Evolutionary conservation across 2,329 filamentous ascomycete species (phyloP).

Genomic region (Ustilaginoidea virens): DNA sequence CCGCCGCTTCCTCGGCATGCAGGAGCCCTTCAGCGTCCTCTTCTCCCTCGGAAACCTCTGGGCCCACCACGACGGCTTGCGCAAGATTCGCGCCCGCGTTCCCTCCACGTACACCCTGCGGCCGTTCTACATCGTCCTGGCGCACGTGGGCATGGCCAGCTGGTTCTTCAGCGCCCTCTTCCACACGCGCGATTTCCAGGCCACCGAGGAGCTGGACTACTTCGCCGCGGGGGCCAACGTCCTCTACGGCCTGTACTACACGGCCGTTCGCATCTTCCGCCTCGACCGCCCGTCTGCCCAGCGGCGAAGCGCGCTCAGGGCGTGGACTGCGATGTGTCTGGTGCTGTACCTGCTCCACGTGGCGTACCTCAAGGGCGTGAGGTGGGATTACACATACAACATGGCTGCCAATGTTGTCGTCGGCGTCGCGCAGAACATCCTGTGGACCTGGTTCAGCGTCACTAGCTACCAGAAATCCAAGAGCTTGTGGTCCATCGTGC

Average conservation of each 20-base stretch:
- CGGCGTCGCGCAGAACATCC: slow-evolving; percentile 62
- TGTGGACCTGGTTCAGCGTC: slow-evolving; percentile 80
- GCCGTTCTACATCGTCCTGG: slow-evolving; percentile 66
- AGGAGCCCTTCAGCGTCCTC: slow-evolving; percentile 85
- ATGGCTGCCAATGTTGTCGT: slow-evolving; percentile 86
- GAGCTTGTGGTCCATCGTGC: slow-evolving; percentile 73
- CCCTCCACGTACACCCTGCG: slow-evolving; percentile 61
- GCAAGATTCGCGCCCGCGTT: slow-evolving; percentile 52
- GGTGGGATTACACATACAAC: slow-evolving; percentile 95
- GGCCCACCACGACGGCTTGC: slow-evolving; percentile 67
- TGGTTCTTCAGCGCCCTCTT: slow-evolving; percentile 89
- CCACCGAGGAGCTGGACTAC: slow-evolving; percentile 93
- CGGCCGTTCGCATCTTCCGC: slow-evolving; percentile 66
- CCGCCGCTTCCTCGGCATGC: slow-evolving; percentile 74
- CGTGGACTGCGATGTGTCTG: slow-evolving; percentile 64
- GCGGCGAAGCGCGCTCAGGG: slow-evolving; percentile 38
- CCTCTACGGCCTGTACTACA: slow-evolving; percentile 81
- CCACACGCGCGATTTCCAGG: slow-evolving; percentile 70
- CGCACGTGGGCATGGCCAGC: slow-evolving; percentile 64
- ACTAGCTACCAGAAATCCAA: slow-evolving; percentile 55
- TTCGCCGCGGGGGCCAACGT: slow-evolving; percentile 84
- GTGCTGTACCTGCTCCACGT: slow-evolving; percentile 62
- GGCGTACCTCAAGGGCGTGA: slow-evolving; percentile 67
- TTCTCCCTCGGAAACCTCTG: slow-evolving; percentile 87
- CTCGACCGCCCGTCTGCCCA: slow-evolving; percentile 45